Evolutionary conservation across 176 grass and related monocot species (phyloP).

Genomic region (Phoenix dactylifera): DNA sequence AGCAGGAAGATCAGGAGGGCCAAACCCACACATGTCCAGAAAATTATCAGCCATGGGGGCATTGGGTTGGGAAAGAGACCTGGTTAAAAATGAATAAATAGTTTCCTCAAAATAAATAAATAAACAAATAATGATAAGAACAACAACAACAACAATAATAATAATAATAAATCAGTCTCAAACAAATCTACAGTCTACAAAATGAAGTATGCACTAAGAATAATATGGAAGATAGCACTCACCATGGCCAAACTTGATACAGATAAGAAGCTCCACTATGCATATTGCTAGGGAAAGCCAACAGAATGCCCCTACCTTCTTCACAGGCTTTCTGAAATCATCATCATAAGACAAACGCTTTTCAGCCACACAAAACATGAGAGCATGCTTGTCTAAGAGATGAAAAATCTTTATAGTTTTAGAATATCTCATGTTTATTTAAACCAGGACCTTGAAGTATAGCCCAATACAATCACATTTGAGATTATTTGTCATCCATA

Average conservation of each 20-base stretch:
- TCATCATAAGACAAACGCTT: background rate
- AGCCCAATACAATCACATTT: background rate
- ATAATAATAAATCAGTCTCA: too few relatives aligned
- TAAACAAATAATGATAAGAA: too few relatives aligned
- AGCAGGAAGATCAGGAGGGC: constrained; percentile 54
- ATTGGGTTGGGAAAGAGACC: constrained; percentile 86
- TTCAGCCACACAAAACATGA: too few relatives aligned
- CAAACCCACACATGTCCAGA: constrained; percentile 43
- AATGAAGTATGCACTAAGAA: too few relatives aligned
- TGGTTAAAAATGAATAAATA: constrained; percentile 10
- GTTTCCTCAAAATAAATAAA: too few relatives aligned
- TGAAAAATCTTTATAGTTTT: too few relatives aligned
- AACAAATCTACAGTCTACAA: too few relatives aligned
- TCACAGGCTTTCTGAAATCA: constrained; percentile 72
- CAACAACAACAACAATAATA: too few relatives aligned
- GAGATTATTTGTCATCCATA: too few relatives aligned
- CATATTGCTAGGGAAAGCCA: constrained; percentile 96
- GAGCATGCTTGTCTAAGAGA: too few relatives aligned
- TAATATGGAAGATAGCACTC: too few relatives aligned
- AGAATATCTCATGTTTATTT: too few relatives aligned
- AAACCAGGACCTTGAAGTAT: background rate
- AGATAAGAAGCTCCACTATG: constrained; percentile 93
- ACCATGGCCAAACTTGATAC: constrained; percentile 73
- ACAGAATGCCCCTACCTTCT: constrained; percentile 95
- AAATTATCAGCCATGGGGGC: constrained; percentile 62